These are phyloP conservation scores for Boletus subparvulus DNA, from an alignment of 768 basidiomycete genomes.

Conservation along the genomic window DNA sequence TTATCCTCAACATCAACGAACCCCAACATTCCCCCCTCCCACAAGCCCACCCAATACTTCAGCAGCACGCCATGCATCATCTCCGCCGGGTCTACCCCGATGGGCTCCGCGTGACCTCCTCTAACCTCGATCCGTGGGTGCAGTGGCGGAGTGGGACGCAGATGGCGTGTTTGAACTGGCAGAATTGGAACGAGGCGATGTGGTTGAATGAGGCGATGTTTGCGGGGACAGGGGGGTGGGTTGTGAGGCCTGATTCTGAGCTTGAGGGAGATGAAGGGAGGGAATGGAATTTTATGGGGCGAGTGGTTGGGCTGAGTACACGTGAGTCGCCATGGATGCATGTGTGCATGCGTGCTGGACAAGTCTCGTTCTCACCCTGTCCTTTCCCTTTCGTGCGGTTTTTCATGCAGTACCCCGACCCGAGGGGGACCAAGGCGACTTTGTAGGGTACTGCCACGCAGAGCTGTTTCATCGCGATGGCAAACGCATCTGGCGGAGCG, in stretches of 20 bases:
- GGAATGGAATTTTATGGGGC: constrained; percentile 25
- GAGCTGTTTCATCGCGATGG: constrained; percentile 43
- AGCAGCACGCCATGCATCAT: constrained; percentile 42
- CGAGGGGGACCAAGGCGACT: constrained; percentile 35
- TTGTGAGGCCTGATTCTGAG: constrained; percentile 43
- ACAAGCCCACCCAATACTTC: constrained; percentile 35
- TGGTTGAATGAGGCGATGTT: constrained; percentile 67
- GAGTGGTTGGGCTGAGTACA: constrained; percentile 46
- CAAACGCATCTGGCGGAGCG: constrained; percentile 45
- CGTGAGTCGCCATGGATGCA: constrained; percentile 30
- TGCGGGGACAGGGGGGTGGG: constrained; percentile 54
- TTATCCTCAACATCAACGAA: constrained; percentile 65
- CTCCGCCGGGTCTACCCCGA: constrained; percentile 58
- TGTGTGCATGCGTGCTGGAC: not conserved
- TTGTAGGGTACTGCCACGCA: constrained; percentile 44
- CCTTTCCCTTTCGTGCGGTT: not conserved
- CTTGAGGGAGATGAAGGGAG: constrained; percentile 6
- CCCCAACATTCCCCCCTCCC: constrained; percentile 44
- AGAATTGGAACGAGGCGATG: constrained; percentile 56
- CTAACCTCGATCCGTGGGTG: constrained; percentile 50
- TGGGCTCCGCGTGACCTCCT: constrained; percentile 55
- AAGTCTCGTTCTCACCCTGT: not conserved
- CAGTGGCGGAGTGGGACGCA: constrained; percentile 62
- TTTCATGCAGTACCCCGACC: constrained; percentile 44
- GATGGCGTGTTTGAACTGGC: constrained; percentile 61